phyloP scores from a whole-genome alignment of 2,329 filamentous ascomycete genomes.

The Alternaria metachromatica region DNA sequence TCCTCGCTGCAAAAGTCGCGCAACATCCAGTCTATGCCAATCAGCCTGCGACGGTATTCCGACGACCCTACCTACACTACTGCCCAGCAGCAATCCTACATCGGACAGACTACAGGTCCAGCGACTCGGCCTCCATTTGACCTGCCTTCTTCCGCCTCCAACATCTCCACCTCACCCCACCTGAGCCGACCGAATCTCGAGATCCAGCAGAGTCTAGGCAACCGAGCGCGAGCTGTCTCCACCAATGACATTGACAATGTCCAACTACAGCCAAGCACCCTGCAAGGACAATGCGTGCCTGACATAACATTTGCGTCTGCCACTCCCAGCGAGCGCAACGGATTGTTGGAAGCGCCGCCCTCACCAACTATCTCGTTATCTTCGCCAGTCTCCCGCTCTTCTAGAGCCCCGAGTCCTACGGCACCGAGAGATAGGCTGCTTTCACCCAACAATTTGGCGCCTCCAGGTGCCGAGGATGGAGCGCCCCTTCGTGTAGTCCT shows the following conservation, averaged over 20 bases:
- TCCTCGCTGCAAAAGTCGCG: slow-evolving; percentile 84
- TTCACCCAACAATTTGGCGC: slow-evolving; percentile 42
- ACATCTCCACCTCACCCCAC: slow-evolving; percentile 27
- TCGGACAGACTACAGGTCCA: slow-evolving; percentile 59
- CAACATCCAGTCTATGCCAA: slow-evolving; percentile 73
- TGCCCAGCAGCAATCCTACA: slow-evolving; percentile 55
- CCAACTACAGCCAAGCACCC: slow-evolving; percentile 51
- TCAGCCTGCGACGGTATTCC: slow-evolving; percentile 73
- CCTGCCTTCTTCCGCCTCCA: slow-evolving; percentile 25
- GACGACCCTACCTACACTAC: slow-evolving; percentile 63
- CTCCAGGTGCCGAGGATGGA: slow-evolving; percentile 46
- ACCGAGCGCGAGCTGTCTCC: slow-evolving; percentile 62
- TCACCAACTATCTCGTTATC: slow-evolving; percentile 51
- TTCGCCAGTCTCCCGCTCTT: slow-evolving; percentile 44
- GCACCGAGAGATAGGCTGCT: slow-evolving; percentile 27
- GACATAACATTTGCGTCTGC: slow-evolving; percentile 46
- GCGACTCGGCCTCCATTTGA: slow-evolving; percentile 48
- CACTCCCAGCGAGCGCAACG: slow-evolving; percentile 36
- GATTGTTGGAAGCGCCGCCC: slow-evolving; percentile 26
- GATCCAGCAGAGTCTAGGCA: slow-evolving; percentile 34
- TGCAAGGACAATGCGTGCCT: slow-evolving; percentile 33
- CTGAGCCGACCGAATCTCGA: slow-evolving; percentile 37
- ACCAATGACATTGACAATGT: slow-evolving; percentile 62
- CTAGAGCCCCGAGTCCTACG: slow-evolving; percentile 35
- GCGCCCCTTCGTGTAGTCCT: slow-evolving; percentile 25